These are phyloP conservation scores for Balansia obtecta DNA, from an alignment of 2,329 filamentous ascomycete species.

Conservation along the genomic window DNA sequence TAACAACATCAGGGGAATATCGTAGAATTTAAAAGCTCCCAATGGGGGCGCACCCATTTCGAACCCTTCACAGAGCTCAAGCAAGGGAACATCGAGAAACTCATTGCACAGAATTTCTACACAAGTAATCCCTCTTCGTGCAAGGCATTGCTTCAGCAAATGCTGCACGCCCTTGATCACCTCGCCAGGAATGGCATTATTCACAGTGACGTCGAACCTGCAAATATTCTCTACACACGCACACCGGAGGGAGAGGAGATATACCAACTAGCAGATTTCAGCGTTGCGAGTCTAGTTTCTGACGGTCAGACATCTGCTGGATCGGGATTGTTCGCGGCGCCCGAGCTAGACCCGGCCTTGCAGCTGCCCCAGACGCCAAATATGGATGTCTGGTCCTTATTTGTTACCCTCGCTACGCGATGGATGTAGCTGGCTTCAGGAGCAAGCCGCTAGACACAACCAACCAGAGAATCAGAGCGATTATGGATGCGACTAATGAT, in stretches of 20 bases:
- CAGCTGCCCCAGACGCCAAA: conserved; percentile 5
- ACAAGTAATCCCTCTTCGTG: neutral
- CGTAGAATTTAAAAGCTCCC: neutral
- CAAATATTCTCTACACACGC: conserved; percentile 6
- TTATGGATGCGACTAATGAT: neutral
- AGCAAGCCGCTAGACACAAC: neutral
- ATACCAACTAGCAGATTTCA: conserved; percentile 12
- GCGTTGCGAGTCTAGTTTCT: conserved; percentile 1
- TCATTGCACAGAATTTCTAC: neutral
- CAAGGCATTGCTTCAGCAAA: conserved; percentile 4
- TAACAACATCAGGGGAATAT: neutral
- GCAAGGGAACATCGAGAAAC: neutral
- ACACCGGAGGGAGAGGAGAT: conserved; percentile 2
- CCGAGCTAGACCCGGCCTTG: conserved; percentile 1
- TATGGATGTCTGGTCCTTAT: conserved; percentile 10
- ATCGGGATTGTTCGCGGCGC: conserved; percentile 4
- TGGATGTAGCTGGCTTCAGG: neutral
- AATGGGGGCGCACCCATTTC: neutral
- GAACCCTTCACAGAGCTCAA: neutral
- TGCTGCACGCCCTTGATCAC: conserved; percentile 12
- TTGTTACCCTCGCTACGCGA: conserved; percentile 7
- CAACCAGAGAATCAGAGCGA: neutral
- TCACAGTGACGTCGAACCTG: conserved; percentile 11
- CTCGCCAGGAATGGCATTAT: conserved; percentile 8
- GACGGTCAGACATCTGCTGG: conserved; percentile 1